These are phyloP conservation scores for Kwoniella europaea DNA, from an alignment of 768 basidiomycete species.

Conservation along the genomic window DNA sequence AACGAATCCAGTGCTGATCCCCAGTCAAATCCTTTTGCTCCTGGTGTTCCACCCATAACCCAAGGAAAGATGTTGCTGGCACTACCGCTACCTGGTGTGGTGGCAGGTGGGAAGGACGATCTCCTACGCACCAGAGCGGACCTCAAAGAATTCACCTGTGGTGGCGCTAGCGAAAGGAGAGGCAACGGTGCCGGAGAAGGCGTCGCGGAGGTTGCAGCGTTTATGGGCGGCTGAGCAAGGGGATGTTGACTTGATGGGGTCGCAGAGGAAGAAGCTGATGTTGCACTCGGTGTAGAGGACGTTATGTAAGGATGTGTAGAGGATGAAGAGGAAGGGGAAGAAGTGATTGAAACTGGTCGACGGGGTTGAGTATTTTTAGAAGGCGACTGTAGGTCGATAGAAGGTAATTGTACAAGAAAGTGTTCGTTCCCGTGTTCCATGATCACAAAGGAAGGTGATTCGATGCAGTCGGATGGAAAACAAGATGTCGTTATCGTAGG, in stretches of 20 bases:
- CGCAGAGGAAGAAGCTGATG: constrained; percentile 13
- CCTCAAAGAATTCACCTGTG: constrained; percentile 26
- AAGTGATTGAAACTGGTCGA: constrained; percentile 2
- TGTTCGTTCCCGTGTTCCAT: constrained; percentile 6
- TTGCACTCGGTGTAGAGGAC: constrained; percentile 7
- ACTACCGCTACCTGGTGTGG: constrained; percentile 19
- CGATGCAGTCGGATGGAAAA: not conserved
- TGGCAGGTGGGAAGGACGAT: constrained; percentile 43
- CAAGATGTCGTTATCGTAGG: constrained; percentile 2
- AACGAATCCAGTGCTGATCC: constrained; percentile 21
- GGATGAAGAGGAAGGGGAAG: constrained; percentile 10
- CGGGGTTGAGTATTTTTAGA: constrained; percentile 13
- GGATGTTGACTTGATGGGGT: constrained; percentile 23
- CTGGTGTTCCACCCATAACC: constrained; percentile 28
- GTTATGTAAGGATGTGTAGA: not conserved
- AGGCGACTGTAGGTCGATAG: constrained; percentile 12
- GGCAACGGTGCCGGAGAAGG: constrained; percentile 25
- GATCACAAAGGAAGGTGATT: constrained; percentile 1
- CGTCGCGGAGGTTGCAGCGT: constrained; percentile 8
- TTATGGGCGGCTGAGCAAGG: constrained; percentile 27
- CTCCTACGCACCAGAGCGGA: constrained; percentile 29
- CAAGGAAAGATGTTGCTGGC: constrained; percentile 22
- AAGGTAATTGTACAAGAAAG: not conserved
- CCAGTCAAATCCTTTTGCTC: constrained; percentile 23
- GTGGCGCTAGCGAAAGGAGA: constrained; percentile 20